These are phyloP conservation scores for Athelia sp. DNA, from an alignment of 1,284 basidiomycete species.

Conservation along the genomic window DNA sequence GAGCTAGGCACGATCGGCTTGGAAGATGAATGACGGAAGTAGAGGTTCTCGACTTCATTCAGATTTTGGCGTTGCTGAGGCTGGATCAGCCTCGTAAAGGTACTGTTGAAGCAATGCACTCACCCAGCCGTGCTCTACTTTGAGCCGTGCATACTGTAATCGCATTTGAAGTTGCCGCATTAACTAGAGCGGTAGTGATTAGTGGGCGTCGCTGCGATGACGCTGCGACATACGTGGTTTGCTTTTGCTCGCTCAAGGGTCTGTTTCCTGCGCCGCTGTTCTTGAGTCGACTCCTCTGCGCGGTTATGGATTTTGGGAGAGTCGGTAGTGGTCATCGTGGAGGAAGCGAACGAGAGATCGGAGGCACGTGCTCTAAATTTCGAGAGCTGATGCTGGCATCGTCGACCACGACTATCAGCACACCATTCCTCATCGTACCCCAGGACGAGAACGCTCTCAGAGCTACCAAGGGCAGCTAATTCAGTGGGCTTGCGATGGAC, in stretches of 20 bases:
- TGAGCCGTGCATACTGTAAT: constrained; percentile 70
- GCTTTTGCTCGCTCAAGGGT: constrained; percentile 57
- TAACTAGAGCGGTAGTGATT: constrained; percentile 36
- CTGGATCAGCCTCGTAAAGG: constrained; percentile 5
- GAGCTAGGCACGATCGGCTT: not conserved
- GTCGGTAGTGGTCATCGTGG: not conserved
- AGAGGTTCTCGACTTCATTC: constrained; percentile 75
- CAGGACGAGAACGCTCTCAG: not conserved
- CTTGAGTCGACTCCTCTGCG: not conserved
- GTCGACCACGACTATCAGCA: no score
- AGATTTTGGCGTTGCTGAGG: constrained; percentile 65
- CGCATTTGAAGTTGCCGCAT: constrained; percentile 70
- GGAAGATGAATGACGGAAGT: constrained; percentile 62
- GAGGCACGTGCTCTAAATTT: not conserved
- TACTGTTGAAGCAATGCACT: constrained; percentile 16
- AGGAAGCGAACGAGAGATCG: not conserved
- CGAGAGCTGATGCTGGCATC: no score
- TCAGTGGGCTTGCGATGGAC: constrained; percentile 46
- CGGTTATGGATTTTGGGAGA: not conserved
- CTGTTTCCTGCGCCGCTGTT: constrained; percentile 25
- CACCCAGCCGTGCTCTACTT: constrained; percentile 80
- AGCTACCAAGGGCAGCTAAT: no score
- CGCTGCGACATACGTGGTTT: constrained; percentile 42
- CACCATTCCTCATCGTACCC: not conserved
- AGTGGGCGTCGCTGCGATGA: not conserved